Conservation (phyloP, 164 flowering plant species). For the Sedum album region DNA sequence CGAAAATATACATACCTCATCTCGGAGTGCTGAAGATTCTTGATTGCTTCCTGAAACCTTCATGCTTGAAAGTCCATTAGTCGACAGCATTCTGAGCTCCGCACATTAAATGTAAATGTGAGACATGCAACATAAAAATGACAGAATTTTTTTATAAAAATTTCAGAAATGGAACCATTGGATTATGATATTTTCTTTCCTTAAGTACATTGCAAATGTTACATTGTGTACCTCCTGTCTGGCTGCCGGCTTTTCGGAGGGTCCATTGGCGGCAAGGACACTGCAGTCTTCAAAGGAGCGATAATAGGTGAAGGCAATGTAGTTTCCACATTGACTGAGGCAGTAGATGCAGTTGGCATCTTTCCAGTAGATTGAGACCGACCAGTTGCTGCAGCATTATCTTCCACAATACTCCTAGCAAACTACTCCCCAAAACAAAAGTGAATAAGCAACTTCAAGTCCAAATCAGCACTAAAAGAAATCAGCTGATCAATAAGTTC, state of each 20-base stretch:
- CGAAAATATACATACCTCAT: constrained; percentile 46
- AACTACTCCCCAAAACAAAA: constrained; percentile 8
- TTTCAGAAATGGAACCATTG: background rate
- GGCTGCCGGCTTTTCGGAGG: constrained; percentile 30
- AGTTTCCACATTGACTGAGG: constrained; percentile 20
- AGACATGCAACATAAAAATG: background rate
- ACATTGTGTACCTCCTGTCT: constrained; percentile 31
- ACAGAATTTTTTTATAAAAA: background rate
- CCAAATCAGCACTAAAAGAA: background rate
- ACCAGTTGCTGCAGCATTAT: constrained; percentile 22
- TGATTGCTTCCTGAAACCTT: constrained; percentile 46
- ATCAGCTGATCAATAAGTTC: background rate
- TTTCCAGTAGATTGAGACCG: constrained; percentile 51
- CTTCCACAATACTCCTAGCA: constrained; percentile 24
- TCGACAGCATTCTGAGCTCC: constrained; percentile 45
- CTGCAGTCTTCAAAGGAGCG: constrained; percentile 27
- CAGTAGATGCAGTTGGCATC: constrained; percentile 22
- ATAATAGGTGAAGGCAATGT: constrained; percentile 35
- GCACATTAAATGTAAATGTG: background rate
- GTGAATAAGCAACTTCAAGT: background rate
- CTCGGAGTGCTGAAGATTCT: constrained; percentile 80
- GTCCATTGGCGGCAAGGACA: constrained; percentile 41
- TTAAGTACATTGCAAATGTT: background rate
- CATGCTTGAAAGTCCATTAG: constrained; percentile 25
- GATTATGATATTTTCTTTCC: background rate